A percentile compares a stretch with the other conserved stretches of the same genome.
These are phyloP conservation scores for Agaricus bisporus DNA, from an alignment of 768 basidiomycete genomes.

Conservation along the genomic window DNA sequence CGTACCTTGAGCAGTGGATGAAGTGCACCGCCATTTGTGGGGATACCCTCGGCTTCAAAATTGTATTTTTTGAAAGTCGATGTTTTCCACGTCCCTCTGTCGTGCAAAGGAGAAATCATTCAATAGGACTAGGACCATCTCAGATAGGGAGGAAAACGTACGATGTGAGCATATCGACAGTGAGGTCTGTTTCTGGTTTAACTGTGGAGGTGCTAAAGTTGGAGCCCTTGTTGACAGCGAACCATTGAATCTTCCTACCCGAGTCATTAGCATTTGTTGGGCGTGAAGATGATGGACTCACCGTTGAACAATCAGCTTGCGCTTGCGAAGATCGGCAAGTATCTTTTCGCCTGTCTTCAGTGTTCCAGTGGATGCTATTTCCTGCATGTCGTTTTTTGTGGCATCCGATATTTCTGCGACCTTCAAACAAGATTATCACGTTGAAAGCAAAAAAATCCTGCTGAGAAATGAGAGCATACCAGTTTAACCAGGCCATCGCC, in stretches of 20 bases:
- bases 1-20: slow-evolving; percentile 97
- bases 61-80: slow-evolving; percentile 97
- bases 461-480: slow-evolving; percentile 32
- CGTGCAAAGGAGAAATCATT: slow-evolving; percentile 1
- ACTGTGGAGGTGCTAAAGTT: slow-evolving; percentile 86
- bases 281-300: slow-evolving; percentile 22
- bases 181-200: slow-evolving; percentile 95
- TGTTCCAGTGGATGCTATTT: slow-evolving; percentile 69
- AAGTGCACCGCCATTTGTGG: slow-evolving; percentile 84
- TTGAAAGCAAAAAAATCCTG: slow-evolving; percentile 3
- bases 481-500: slow-evolving; percentile 81
- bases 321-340: slow-evolving; percentile 83
- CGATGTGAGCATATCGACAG: slow-evolving; percentile 92
- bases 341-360: slow-evolving; percentile 72
- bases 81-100: slow-evolving; percentile 90
- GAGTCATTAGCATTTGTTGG: slow-evolving; percentile 6
- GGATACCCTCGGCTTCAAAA: slow-evolving; percentile 93
- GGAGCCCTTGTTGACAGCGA: slow-evolving; percentile 78
- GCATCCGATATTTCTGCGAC: slow-evolving; percentile 59
- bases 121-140: slow-evolving; percentile 5
- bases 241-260: slow-evolving; percentile 91
- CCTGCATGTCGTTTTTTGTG: slow-evolving; percentile 69
- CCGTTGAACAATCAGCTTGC: slow-evolving; percentile 86
- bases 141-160: slow-evolving; percentile 32
- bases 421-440: slow-evolving; percentile 30